phyloP scores from a whole-genome alignment of 495 filamentous ascomycete species.

The Hypoxylon fuscum region DNA sequence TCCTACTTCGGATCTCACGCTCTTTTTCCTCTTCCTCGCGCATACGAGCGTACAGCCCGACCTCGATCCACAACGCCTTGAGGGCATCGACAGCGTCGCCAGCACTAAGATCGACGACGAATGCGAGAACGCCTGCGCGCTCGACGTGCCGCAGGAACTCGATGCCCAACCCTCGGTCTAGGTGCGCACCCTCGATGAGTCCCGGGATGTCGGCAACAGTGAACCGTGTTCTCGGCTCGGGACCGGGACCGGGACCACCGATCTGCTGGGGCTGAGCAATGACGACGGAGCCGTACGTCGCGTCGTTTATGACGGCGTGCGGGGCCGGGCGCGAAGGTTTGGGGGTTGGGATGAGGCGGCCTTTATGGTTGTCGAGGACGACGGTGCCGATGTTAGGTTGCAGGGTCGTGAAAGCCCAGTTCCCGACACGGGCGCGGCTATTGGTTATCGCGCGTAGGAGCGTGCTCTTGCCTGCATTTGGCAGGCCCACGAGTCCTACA shows the following conservation, averaged over 20 bases:
- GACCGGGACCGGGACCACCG: slow-evolving; percentile 21
- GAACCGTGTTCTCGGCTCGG: slow-evolving; percentile 73
- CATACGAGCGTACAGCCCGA: slow-evolving; percentile 83
- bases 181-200: slow-evolving; percentile 86
- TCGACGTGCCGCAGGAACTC: slow-evolving; percentile 95
- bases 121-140: slow-evolving; percentile 88
- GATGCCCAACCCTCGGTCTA: slow-evolving; percentile 90
- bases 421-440: slow-evolving; percentile 85
- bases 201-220: slow-evolving; percentile 97
- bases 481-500: slow-evolving; percentile 91
- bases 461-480: slow-evolving; percentile 96
- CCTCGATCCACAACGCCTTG: slow-evolving; percentile 85
- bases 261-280: slow-evolving; percentile 25
- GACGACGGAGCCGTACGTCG: slow-evolving; percentile 38
- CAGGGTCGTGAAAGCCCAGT: slow-evolving; percentile 97
- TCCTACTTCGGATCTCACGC: slow-evolving; percentile 55
- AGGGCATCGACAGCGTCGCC: slow-evolving; percentile 82
- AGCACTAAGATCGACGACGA: slow-evolving; percentile 88
- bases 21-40: slow-evolving; percentile 67
- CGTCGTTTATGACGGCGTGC: slow-evolving; percentile 46
- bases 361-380: slow-evolving; percentile 82
- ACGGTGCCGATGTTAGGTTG: slow-evolving; percentile 95
- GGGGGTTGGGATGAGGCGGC: slow-evolving; percentile 57
- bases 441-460: slow-evolving; percentile 85
- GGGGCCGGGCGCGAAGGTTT: slow-evolving; percentile 49